Conservation (phyloP, 306 rosid species). For the Hippophae tibetana region DNA sequence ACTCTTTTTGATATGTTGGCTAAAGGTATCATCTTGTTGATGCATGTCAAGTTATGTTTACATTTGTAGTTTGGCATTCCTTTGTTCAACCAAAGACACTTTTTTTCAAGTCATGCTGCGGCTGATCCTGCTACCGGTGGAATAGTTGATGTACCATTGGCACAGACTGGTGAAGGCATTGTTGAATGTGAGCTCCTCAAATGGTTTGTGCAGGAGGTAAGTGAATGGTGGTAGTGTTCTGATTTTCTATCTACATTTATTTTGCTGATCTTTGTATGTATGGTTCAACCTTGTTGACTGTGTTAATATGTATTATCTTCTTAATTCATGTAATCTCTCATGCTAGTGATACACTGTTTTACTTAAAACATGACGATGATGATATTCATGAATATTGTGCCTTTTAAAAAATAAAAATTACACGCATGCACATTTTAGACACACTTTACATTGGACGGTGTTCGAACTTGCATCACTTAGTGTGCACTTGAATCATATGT, state of each 20-base stretch:
- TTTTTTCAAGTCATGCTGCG: constrained; percentile 46
- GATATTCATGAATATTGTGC: too few relatives aligned
- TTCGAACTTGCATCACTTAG: too few relatives aligned
- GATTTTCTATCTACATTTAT: not conserved
- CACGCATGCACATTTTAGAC: too few relatives aligned
- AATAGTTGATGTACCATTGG: constrained; percentile 69
- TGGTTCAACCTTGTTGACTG: not conserved
- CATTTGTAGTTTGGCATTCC: constrained; percentile 27
- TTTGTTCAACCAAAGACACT: constrained; percentile 18
- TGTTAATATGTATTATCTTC: not conserved
- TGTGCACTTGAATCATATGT: too few relatives aligned
- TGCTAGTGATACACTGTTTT: not conserved
- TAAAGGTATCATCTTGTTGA: not conserved
- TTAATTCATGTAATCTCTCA: not conserved
- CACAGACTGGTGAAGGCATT: constrained; percentile 99
- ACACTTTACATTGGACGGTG: too few relatives aligned
- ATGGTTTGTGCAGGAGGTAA: constrained; percentile 92
- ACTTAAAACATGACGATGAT: too few relatives aligned
- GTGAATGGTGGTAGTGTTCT: constrained; percentile 2
- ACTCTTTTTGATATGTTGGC: not conserved
- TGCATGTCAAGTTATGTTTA: not conserved
- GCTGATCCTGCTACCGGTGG: constrained; percentile 30
- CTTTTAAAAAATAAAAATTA: too few relatives aligned
- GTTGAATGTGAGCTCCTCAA: constrained; percentile 95
- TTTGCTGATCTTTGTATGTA: not conserved